Evolutionary conservation across 441 rosid species (phyloP).

Genomic region (Geranium incanum): DNA sequence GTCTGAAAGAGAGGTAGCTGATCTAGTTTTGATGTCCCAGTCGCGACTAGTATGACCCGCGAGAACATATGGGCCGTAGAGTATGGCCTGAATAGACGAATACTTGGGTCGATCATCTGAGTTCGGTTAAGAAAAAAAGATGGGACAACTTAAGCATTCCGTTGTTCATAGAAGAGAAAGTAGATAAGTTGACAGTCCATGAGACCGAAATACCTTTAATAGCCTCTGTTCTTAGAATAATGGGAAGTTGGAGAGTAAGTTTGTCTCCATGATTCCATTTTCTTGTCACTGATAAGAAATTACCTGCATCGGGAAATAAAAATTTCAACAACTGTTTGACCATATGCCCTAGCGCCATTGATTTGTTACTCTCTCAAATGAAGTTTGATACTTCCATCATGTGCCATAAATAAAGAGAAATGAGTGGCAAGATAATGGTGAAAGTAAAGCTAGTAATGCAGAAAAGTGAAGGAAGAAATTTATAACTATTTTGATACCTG

Average conservation of each 20-base stretch:
- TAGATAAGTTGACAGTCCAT: background rate
- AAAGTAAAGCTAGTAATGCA: too few relatives aligned
- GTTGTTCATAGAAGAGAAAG: too few relatives aligned
- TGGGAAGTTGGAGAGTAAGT: conserved; percentile 54
- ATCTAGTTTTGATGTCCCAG: conserved; percentile 51
- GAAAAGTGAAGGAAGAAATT: background rate
- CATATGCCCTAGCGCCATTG: too few relatives aligned
- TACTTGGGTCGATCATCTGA: conserved; percentile 72
- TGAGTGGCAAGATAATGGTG: background rate
- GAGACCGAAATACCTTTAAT: conserved; percentile 52
- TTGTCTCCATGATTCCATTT: conserved; percentile 61
- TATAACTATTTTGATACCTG: conserved; percentile 37
- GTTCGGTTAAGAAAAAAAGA: background rate
- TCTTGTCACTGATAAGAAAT: conserved; percentile 41
- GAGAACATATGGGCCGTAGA: conserved; percentile 79
- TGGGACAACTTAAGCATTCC: background rate
- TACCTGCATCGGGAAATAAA: conserved; percentile 32
- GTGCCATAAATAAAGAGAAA: too few relatives aligned
- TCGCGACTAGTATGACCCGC: conserved; percentile 57
- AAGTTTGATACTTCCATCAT: too few relatives aligned
- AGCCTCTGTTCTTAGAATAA: conserved; percentile 60
- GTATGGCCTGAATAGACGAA: conserved; percentile 66
- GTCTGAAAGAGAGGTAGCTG: conserved; percentile 32
- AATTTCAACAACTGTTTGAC: too few relatives aligned
- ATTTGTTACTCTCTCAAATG: too few relatives aligned